Evolutionary conservation across 441 rosid genomes (phyloP).

Genomic region (Gossypium aridum): DNA sequence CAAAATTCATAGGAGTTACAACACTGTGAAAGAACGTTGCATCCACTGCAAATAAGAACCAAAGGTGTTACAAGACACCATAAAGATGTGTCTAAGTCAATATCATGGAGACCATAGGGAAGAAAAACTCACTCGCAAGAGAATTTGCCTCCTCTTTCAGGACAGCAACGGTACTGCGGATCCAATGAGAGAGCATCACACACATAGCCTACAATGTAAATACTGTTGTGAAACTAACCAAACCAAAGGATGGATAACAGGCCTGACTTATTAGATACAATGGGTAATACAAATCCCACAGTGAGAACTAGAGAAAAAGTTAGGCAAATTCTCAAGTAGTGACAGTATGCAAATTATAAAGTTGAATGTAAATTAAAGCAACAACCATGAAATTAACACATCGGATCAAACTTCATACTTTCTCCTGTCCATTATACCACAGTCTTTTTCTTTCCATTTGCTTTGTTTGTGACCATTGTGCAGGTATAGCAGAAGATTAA

Average conservation of each 20-base stretch:
- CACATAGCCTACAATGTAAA: slow-evolving; percentile 59
- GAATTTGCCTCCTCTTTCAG: slow-evolving; percentile 73
- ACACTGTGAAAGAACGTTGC: slow-evolving; percentile 74
- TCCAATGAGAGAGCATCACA: slow-evolving; percentile 81
- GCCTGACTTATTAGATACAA: background rate
- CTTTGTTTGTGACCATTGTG: background rate
- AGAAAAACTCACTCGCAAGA: slow-evolving; percentile 83
- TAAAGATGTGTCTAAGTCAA: slow-evolving; percentile 6
- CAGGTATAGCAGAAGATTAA: background rate
- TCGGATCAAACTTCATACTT: background rate
- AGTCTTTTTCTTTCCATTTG: background rate
- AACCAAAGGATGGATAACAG: background rate
- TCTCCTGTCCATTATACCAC: background rate
- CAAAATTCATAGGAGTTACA: slow-evolving; percentile 88
- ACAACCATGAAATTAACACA: background rate
- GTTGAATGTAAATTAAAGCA: background rate
- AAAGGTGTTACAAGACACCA: slow-evolving; percentile 8
- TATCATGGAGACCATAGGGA: slow-evolving; percentile 8
- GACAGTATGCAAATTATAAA: slow-evolving; percentile 4
- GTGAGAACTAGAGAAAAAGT: background rate
- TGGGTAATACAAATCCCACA: background rate
- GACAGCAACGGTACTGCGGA: slow-evolving; percentile 78
- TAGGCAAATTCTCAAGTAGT: background rate
- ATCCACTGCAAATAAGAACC: slow-evolving; percentile 49
- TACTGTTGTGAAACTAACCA: background rate